Conservation (phyloP, 768 basidiomycete genomes). For the Phanerodontia chrysosporium region DNA sequence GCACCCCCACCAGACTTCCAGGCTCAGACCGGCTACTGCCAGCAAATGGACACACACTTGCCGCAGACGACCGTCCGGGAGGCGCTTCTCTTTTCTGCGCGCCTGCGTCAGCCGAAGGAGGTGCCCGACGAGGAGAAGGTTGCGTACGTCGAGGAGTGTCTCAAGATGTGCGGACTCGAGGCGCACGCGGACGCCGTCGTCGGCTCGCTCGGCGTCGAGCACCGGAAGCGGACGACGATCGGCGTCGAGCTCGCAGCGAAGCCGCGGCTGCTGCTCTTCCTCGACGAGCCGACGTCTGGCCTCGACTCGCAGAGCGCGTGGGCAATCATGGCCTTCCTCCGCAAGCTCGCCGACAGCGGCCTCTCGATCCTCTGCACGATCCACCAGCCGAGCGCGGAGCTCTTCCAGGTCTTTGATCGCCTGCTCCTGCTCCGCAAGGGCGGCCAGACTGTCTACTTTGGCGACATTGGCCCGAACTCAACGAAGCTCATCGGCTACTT, state of each 20-base stretch:
- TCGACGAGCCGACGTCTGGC: slow-evolving; percentile 86
- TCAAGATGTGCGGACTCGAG: slow-evolving; percentile 63
- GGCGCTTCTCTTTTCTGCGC: slow-evolving; percentile 76
- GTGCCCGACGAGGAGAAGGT: slow-evolving; percentile 70
- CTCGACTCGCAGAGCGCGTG: slow-evolving; percentile 85
- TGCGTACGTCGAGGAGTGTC: slow-evolving; percentile 59
- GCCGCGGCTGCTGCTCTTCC: slow-evolving; percentile 68
- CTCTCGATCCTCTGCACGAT: slow-evolving; percentile 89
- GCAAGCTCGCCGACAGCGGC: slow-evolving; percentile 71
- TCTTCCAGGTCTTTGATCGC: slow-evolving; percentile 81
- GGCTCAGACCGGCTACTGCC: slow-evolving; percentile 74
- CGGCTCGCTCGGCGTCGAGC: slow-evolving; percentile 63
- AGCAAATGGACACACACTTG: slow-evolving; percentile 82
- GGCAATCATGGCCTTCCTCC: slow-evolving; percentile 74
- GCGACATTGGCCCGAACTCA: slow-evolving; percentile 61
- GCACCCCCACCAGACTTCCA: slow-evolving; percentile 44
- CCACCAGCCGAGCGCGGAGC: slow-evolving; percentile 73
- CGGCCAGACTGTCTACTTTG: slow-evolving; percentile 65
- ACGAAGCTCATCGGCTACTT: slow-evolving; percentile 69
- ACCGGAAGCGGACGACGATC: slow-evolving; percentile 80
- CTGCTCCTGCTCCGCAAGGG: slow-evolving; percentile 75
- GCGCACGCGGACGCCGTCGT: slow-evolving; percentile 66
- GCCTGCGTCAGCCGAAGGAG: slow-evolving; percentile 65
- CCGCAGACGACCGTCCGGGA: slow-evolving; percentile 76
- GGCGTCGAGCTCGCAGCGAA: slow-evolving; percentile 89